phyloP scores from a whole-genome alignment of 2,329 filamentous ascomycete genomes.

The Monosporascus sp. region DNA sequence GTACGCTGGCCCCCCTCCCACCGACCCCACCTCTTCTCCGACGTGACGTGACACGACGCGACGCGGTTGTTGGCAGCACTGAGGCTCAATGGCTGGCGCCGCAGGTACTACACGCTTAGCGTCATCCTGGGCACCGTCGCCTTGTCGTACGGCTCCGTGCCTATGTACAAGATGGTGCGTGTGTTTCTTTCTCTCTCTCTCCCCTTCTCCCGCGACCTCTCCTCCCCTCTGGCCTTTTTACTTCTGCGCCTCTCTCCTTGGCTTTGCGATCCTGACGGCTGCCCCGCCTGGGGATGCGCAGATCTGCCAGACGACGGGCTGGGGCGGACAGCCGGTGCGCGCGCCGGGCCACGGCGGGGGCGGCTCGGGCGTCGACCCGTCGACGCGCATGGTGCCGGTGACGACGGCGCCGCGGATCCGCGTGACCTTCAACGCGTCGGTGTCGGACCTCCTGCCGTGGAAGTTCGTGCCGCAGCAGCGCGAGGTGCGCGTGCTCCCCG shows the following conservation, averaged over 20 bases:
- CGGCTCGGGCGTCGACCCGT: slow-evolving; percentile 49
- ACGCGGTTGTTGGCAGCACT: background rate
- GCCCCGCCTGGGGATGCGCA: slow-evolving; percentile 24
- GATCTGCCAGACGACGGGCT: slow-evolving; percentile 83
- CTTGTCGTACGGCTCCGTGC: slow-evolving; percentile 77
- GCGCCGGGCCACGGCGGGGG: slow-evolving; percentile 61
- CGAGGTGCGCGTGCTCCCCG: slow-evolving; percentile 89
- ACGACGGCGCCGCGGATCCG: slow-evolving; percentile 77
- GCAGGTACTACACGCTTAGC: slow-evolving; percentile 69
- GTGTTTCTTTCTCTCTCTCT: slow-evolving; percentile 18
- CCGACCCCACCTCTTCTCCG: slow-evolving; percentile 12
- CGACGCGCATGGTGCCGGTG: slow-evolving; percentile 74
- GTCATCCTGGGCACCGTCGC: slow-evolving; percentile 75
- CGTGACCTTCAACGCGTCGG: slow-evolving; percentile 92
- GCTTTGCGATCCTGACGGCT: slow-evolving; percentile 3
- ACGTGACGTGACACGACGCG: background rate
- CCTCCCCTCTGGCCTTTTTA: background rate
- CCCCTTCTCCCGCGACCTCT: background rate
- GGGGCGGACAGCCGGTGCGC: slow-evolving; percentile 88
- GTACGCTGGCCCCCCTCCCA: slow-evolving; percentile 34
- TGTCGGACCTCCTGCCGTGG: slow-evolving; percentile 94
- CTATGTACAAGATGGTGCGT: slow-evolving; percentile 87
- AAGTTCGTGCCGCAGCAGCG: slow-evolving; percentile 96
- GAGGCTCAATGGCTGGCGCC: slow-evolving; percentile 14
- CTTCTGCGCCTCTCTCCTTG: slow-evolving; percentile 4